Percentiles rank a stretch among this genome's conserved stretches.
Conservation (phyloP, 768 basidiomycete genomes). For the Pleurotus tuber-regium region DNA sequence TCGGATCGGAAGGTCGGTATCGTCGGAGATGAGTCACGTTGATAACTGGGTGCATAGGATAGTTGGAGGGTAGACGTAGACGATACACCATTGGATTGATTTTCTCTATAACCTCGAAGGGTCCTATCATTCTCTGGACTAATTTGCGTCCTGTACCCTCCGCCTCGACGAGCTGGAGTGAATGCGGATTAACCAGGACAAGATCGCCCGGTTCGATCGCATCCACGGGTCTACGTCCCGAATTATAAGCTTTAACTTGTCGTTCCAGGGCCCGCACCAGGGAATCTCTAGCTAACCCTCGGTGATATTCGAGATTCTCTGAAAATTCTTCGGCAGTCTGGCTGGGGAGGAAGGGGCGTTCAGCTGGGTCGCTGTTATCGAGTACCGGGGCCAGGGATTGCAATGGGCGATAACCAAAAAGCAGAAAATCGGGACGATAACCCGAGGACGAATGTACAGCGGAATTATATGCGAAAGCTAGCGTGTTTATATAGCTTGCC, state of each 20-base stretch:
- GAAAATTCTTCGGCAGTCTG: too few species aligned
- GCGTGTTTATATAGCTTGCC: slow-evolving; percentile 20
- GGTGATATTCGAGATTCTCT: too few species aligned
- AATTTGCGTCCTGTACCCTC: slow-evolving; percentile 23
- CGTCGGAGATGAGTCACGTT: slow-evolving; percentile 20
- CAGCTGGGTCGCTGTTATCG: neutral
- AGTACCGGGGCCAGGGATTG: slow-evolving; percentile 7
- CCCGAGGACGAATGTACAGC: too few species aligned
- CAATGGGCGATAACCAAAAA: too few species aligned
- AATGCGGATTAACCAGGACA: too few species aligned
- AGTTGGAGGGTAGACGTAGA: slow-evolving; percentile 20
- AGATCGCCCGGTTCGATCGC: too few species aligned
- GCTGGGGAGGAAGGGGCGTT: slow-evolving; percentile 12
- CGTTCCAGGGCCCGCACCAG: slow-evolving; percentile 19
- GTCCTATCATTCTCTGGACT: slow-evolving; percentile 19
- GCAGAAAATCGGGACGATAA: too few species aligned
- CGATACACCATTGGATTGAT: slow-evolving; percentile 23
- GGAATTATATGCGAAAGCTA: slow-evolving; percentile 27
- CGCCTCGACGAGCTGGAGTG: too few species aligned
- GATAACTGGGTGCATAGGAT: slow-evolving; percentile 23
- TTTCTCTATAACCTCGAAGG: slow-evolving; percentile 23
- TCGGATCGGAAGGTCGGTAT: slow-evolving; percentile 15
- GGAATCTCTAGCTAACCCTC: too few species aligned
- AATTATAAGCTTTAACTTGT: slow-evolving; percentile 19
- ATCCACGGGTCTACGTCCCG: too few species aligned